Evolutionary conservation across 169 alveolate species (phyloP).

Genomic region (Neospora caninum): DNA sequence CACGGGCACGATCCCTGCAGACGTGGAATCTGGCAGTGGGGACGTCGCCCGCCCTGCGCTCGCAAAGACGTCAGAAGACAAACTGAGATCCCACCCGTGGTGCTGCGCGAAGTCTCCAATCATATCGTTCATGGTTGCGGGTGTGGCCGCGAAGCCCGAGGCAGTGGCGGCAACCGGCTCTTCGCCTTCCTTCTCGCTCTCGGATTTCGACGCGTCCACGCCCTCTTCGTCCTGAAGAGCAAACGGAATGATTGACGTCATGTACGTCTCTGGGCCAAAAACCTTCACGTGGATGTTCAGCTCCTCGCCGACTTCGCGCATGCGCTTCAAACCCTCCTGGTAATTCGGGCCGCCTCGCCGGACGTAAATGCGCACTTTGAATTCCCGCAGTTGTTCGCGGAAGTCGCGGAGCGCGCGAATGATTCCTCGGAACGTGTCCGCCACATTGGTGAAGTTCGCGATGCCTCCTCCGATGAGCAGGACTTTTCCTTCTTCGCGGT

Average conservation of each 20-base stretch:
- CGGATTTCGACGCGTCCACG: not conserved
- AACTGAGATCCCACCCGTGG: constrained; percentile 33
- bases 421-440: constrained; percentile 68
- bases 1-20: not conserved
- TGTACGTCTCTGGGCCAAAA: constrained; percentile 78
- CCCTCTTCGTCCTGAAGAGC: constrained; percentile 28
- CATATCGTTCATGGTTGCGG: not conserved
- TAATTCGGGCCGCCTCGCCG: constrained; percentile 75
- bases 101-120: not conserved
- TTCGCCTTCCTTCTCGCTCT: not conserved
- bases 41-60: not conserved
- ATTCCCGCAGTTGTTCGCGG: constrained; percentile 33
- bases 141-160: not conserved
- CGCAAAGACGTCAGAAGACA: not conserved
- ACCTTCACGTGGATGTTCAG: constrained; percentile 67
- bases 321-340: constrained; percentile 71
- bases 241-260: constrained; percentile 69
- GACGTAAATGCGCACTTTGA: constrained; percentile 62
- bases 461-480: constrained; percentile 76
- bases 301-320: constrained; percentile 70
- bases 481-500: constrained; percentile 70
- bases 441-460: constrained; percentile 75
- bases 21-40: not conserved
- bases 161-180: not conserved
- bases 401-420: constrained; percentile 40